phyloP scores from a whole-genome alignment of 495 filamentous ascomycete species.

The Cenococcum geophilum region DNA sequence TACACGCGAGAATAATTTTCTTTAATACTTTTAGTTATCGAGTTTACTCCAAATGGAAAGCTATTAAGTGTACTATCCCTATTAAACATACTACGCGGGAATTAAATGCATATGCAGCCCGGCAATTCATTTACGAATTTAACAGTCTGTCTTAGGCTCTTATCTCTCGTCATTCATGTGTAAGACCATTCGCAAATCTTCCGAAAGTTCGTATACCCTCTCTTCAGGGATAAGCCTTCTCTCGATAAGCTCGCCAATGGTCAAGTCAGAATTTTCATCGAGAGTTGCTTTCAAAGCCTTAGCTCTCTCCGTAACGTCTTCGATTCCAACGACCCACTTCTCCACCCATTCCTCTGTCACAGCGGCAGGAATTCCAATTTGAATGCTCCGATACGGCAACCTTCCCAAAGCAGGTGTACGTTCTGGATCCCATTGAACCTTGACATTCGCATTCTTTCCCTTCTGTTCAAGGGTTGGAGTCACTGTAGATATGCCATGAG shows the following conservation, averaged over 20 bases:
- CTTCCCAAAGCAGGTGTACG: conserved; percentile 40
- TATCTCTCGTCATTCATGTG: conserved; percentile 9
- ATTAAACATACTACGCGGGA: too few relatives aligned
- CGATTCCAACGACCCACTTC: conserved; percentile 49
- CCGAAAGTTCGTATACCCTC: conserved; percentile 41
- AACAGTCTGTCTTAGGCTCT: too few relatives aligned
- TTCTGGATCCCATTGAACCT: conserved; percentile 63
- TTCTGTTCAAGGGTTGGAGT: neutral
- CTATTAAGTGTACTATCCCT: too few relatives aligned
- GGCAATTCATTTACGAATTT: too few relatives aligned
- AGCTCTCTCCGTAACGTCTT: conserved; percentile 54
- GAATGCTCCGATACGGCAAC: conserved; percentile 50
- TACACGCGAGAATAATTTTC: too few relatives aligned
- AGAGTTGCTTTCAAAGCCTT: conserved; percentile 43
- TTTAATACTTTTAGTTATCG: too few relatives aligned
- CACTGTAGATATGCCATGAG: conserved; percentile 2
- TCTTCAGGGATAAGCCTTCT: conserved; percentile 45
- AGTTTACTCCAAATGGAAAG: too few relatives aligned
- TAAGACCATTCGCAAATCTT: conserved; percentile 37
- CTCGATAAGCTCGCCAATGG: conserved; percentile 38
- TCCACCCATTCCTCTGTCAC: conserved; percentile 44
- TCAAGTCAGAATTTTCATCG: conserved; percentile 33
- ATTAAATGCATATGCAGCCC: too few relatives aligned
- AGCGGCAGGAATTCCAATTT: conserved; percentile 51
- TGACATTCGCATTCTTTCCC: conserved; percentile 41